A percentile compares a stretch with the other conserved stretches of the same genome.
phyloP scores from a whole-genome alignment of 139 green algal genomes.

The Asterochloris sp. region DNA sequence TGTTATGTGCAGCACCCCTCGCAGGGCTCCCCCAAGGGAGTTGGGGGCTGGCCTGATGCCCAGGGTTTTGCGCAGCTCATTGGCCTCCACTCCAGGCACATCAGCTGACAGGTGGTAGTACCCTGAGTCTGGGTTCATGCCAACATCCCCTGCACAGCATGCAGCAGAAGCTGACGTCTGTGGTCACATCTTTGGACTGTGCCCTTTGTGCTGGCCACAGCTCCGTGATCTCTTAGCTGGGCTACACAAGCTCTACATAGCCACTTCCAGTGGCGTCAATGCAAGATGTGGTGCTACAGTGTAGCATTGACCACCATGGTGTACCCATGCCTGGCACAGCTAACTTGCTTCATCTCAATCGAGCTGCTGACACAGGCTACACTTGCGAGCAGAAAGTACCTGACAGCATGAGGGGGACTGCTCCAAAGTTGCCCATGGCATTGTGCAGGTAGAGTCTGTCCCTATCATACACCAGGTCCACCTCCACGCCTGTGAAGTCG shows the following conservation, averaged over 20 bases:
- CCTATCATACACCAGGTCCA: conserved; percentile 91
- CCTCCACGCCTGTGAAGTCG: conserved; percentile 64
- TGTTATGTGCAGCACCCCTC: conserved; percentile 81
- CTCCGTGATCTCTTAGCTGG: background rate
- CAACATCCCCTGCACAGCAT: conserved; percentile 76
- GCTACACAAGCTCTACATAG: background rate
- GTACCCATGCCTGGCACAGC: background rate
- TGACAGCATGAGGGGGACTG: conserved; percentile 59
- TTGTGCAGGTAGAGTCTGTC: conserved; percentile 91
- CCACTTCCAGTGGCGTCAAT: conserved; percentile 3
- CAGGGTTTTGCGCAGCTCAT: conserved; percentile 82
- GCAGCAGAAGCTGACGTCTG: background rate
- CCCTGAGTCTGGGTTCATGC: conserved; percentile 78
- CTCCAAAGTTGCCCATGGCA: conserved; percentile 74
- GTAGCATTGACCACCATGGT: background rate
- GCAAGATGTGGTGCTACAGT: background rate
- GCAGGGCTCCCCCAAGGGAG: conserved; percentile 68
- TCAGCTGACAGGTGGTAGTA: conserved; percentile 77
- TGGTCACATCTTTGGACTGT: background rate
- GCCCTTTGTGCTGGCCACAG: background rate
- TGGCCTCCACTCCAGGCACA: conserved; percentile 77
- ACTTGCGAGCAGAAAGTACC: conserved; percentile 1
- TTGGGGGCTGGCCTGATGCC: conserved; percentile 73
- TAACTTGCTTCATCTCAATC: background rate
- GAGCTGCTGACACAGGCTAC: background rate